Conservation (phyloP, 257 asterid genomes). For the Solanum clarkiae region DNA sequence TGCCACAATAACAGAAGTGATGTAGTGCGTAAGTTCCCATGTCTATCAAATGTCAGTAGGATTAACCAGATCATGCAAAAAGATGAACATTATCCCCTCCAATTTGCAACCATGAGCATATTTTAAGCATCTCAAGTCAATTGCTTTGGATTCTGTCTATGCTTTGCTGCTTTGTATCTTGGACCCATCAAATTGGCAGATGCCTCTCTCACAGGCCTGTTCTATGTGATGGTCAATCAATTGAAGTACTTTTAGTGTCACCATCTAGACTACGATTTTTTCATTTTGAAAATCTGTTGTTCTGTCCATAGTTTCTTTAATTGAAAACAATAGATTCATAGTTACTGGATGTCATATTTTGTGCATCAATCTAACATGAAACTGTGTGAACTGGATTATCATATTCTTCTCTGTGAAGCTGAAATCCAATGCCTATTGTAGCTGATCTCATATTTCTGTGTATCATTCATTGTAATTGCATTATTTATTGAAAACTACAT, state of each 20-base stretch:
- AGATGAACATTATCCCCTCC: neutral
- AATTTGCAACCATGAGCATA: neutral
- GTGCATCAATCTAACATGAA: neutral
- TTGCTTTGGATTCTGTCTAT: neutral
- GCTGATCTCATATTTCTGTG: neutral
- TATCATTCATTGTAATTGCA: neutral
- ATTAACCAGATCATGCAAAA: neutral
- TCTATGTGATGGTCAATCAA: neutral
- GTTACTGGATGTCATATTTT: neutral
- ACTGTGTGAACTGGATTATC: neutral
- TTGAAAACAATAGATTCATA: neutral
- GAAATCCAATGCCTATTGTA: neutral
- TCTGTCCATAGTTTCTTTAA: neutral
- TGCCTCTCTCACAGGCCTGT: neutral
- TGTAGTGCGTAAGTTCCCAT: neutral
- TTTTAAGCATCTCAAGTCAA: neutral
- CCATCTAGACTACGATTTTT: neutral
- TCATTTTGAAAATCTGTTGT: neutral
- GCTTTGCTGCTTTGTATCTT: neutral
- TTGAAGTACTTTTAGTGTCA: neutral
- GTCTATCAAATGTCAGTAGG: neutral
- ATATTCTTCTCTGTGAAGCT: neutral
- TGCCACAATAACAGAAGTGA: neutral
- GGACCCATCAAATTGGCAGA: neutral
- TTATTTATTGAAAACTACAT: neutral